A percentile compares a stretch with the other conserved stretches of the same genome.
Conservation (phyloP, 2,329 filamentous ascomycete genomes). For the Ploettnerulaceae sp. region DNA sequence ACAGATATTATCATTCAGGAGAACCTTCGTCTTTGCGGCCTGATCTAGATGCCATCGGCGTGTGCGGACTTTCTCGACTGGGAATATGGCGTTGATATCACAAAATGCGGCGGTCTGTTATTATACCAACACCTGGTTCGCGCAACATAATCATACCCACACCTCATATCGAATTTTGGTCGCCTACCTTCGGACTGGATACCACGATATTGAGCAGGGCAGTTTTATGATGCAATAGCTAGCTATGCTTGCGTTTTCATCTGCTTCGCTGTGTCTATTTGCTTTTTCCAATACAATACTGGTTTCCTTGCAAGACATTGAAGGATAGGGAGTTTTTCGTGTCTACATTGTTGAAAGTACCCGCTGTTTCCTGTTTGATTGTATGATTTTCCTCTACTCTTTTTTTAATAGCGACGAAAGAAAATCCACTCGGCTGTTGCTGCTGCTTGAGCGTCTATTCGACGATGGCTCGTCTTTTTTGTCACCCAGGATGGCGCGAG, state of each 20-base stretch:
- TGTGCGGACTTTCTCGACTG: constrained; percentile 24
- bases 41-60: constrained; percentile 60
- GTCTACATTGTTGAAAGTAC: constrained; percentile 1
- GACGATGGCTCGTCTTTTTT: constrained; percentile 2
- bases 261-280: constrained; percentile 29
- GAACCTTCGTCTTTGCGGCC: constrained; percentile 92
- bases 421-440: constrained; percentile 8
- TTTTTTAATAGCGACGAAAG: constrained; percentile 13
- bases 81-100: constrained; percentile 31
- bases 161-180: constrained; percentile 21
- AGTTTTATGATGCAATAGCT: constrained; percentile 9
- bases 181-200: constrained; percentile 15
- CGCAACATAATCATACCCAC: constrained; percentile 15
- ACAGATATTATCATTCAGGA: constrained; percentile 99
- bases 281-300: constrained; percentile 8
- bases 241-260: constrained; percentile 21
- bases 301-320: background rate
- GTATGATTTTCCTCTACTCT: constrained; percentile 6
- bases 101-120: constrained; percentile 31
- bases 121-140: constrained; percentile 31
- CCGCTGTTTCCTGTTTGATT: constrained; percentile 7
- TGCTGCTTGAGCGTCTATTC: constrained; percentile 1
- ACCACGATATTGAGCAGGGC: constrained; percentile 14
- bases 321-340: constrained; percentile 9
- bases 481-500: background rate